Base-by-base conservation (phyloP, 768 basidiomycete species). In the Hemileccinum rubropunctum region DNA sequence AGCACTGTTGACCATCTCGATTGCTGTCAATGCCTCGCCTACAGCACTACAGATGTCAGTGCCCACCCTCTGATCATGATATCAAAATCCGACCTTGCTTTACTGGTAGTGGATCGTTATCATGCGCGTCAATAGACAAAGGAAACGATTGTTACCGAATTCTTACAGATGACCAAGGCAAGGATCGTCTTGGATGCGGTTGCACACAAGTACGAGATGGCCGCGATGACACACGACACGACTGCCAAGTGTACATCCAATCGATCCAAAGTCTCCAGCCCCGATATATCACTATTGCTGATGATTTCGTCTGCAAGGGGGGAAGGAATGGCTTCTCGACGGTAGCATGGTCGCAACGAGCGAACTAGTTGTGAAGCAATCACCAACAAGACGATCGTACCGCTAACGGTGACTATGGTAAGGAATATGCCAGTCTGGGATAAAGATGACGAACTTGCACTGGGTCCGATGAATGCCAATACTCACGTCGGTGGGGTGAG, bases 21-120 rank as follows among this genome's bases (percentile, higher is more conserved):
- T 40, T 1, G 61, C 63, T 34, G 66, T 63, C 47, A 68, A 38
- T 30, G 64, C 58, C 15, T 69, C 63, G 21, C 66, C 66, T 67
- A 35, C 27, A 10, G 27, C 1, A 12, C 1, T 20, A 7, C 17
- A 8, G 4, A 13, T 0, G 17, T 56, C 40, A 56, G 20, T 32
- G 6, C n/a, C 21, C 6, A 27, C 20, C 26, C 34, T 7, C 11
- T 5, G 11, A 13, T 20, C 12, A 0, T 15, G 8, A 9, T 8
- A 26, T 18, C 26, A 9, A 10, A 13, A 34, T 11, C 28, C 33
- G 26, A 67, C 66, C 66, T 57, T 68, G 66, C n/a, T 59, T 52
- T n/a, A n/a, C n/a, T n/a, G n/a, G n/a, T 1, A 59, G 45, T 6
- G 66, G 68, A 13, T 58, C 50, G 34, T n/a, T 8, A 13, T 48